These are phyloP conservation scores for Pelargonium nanum DNA, from an alignment of 345 rosid species.

Conservation along the genomic window DNA sequence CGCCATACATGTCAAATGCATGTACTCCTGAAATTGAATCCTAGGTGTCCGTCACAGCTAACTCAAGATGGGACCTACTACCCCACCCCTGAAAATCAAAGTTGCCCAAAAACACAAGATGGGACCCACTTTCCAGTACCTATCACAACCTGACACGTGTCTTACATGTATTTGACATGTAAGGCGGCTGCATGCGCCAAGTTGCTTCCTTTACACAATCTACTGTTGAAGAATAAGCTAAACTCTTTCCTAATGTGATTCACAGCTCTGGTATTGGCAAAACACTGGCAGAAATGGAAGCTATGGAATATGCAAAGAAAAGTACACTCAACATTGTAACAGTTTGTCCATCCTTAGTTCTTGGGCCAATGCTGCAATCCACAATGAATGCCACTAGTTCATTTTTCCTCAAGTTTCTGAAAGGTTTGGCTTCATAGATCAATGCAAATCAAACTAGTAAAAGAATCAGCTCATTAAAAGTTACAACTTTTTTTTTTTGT, in stretches of 20 bases:
- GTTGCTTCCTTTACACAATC: not conserved
- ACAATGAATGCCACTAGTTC: slow-evolving; percentile 42
- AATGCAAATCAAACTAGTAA: too few species aligned
- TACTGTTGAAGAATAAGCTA: slow-evolving; percentile 6
- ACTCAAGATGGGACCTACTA: too few species aligned
- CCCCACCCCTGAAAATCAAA: too few species aligned
- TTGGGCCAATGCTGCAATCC: slow-evolving; percentile 54
- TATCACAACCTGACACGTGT: too few species aligned
- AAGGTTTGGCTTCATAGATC: slow-evolving; percentile 45
- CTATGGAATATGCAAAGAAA: slow-evolving; percentile 44
- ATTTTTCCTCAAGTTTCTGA: slow-evolving; percentile 41
- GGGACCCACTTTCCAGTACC: too few species aligned
- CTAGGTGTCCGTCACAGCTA: too few species aligned
- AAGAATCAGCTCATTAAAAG: too few species aligned
- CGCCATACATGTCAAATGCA: not conserved
- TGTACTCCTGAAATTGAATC: too few species aligned
- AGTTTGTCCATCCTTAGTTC: slow-evolving; percentile 41
- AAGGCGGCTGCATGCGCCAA: too few species aligned
- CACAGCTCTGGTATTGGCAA: slow-evolving; percentile 63
- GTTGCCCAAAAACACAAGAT: too few species aligned
- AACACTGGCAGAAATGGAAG: slow-evolving; percentile 63
- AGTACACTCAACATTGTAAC: slow-evolving; percentile 44
- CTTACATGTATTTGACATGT: too few species aligned
- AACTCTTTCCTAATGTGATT: slow-evolving; percentile 16
- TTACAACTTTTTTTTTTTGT: too few species aligned